Conservation (phyloP, 1,284 basidiomycete species). For the Ceratobasidium sp. region DNA sequence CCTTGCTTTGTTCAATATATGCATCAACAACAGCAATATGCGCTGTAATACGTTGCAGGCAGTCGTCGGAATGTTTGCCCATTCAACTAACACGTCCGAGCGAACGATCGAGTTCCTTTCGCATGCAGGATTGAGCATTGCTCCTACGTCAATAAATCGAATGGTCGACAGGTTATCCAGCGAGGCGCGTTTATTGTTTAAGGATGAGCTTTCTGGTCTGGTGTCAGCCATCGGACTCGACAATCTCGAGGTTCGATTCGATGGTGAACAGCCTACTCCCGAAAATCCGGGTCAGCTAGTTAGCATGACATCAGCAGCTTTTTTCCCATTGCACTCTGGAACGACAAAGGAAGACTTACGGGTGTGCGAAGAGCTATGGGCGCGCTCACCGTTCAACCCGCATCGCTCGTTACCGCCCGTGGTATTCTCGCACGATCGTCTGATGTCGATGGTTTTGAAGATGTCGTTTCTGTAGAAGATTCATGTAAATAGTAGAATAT, state of each 20-base stretch:
- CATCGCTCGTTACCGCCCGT: neutral
- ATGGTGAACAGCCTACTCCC: too few species aligned
- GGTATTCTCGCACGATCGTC: neutral
- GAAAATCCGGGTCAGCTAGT: neutral
- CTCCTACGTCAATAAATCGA: neutral
- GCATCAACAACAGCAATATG: conserved; percentile 17
- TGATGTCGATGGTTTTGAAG: conserved; percentile 22
- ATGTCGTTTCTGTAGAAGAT: too few species aligned
- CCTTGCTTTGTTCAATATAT: too few species aligned
- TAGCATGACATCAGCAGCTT: too few species aligned
- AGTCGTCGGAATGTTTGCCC: too few species aligned
- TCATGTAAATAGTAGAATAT: too few species aligned
- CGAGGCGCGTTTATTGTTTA: neutral
- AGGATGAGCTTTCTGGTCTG: neutral
- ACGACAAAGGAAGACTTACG: neutral
- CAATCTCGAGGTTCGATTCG: conserved; percentile 24
- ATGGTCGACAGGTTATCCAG: neutral
- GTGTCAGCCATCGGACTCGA: conserved; percentile 6
- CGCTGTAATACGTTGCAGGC: too few species aligned
- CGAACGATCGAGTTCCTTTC: too few species aligned
- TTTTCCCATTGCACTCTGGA: neutral
- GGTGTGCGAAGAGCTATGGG: neutral
- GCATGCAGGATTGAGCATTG: neutral
- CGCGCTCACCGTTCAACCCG: neutral
- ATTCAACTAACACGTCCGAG: too few species aligned